These are phyloP conservation scores for Salvia sclarea DNA, from an alignment of 305 asterid genomes.

Conservation along the genomic window DNA sequence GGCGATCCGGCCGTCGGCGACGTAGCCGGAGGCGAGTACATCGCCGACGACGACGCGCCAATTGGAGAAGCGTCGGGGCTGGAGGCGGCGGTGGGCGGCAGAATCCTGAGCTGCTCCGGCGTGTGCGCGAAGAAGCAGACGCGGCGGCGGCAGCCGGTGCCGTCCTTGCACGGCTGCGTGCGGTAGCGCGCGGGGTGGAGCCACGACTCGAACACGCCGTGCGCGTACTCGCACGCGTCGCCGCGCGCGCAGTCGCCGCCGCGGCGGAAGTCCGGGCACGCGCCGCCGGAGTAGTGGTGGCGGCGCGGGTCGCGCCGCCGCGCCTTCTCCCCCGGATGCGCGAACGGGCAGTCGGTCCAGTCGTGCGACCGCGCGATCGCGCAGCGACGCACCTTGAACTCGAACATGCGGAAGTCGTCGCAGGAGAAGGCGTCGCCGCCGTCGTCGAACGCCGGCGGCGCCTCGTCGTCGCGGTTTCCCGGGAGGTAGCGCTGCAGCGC, in stretches of 20 bases:
- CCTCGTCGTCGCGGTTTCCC: slow-evolving; percentile 46
- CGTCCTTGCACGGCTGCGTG: slow-evolving; percentile 82
- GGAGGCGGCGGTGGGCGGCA: slow-evolving; percentile 39
- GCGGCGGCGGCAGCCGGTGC: slow-evolving; percentile 70
- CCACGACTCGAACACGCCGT: slow-evolving; percentile 84
- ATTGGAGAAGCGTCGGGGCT: slow-evolving; percentile 48
- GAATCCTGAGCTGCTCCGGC: slow-evolving; percentile 60
- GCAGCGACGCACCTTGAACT: slow-evolving; percentile 68
- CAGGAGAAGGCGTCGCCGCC: slow-evolving; percentile 65
- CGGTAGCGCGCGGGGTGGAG: slow-evolving; percentile 80
- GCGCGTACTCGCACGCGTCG: slow-evolving; percentile 75
- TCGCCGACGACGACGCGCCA: slow-evolving; percentile 37
- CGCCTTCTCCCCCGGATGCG: slow-evolving; percentile 83
- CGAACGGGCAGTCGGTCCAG: slow-evolving; percentile 87
- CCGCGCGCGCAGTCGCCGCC: slow-evolving; percentile 61
- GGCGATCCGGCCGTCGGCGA: slow-evolving; percentile 60
- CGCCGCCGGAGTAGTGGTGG: slow-evolving; percentile 58
- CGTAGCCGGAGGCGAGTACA: slow-evolving; percentile 44
- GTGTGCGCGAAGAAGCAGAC: slow-evolving; percentile 87
- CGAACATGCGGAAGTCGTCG: slow-evolving; percentile 73
- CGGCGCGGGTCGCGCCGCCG: slow-evolving; percentile 70
- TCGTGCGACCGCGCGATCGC: slow-evolving; percentile 68
- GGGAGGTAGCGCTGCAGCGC: slow-evolving; percentile 67
- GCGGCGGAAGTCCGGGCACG: slow-evolving; percentile 66
- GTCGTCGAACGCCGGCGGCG: slow-evolving; percentile 39